phyloP scores from a whole-genome alignment of 2,329 filamentous ascomycete species.

The Beauveria bassiana region DNA sequence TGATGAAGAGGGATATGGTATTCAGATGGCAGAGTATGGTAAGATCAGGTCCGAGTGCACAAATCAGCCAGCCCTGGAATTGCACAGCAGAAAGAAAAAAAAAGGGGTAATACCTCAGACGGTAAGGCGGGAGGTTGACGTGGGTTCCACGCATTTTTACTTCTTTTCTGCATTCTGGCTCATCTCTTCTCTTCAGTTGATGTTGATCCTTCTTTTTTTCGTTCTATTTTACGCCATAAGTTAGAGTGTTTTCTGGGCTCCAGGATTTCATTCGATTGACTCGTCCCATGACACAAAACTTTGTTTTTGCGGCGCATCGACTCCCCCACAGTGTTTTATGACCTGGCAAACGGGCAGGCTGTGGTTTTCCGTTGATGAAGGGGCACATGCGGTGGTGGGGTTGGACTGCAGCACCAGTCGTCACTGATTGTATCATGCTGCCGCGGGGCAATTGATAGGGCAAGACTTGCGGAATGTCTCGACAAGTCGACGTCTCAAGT shows the following conservation, averaged over 20 bases:
- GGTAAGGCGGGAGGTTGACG: no score
- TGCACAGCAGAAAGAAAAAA: no score
- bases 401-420: background rate
- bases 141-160: background rate
- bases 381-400: conserved; percentile 1
- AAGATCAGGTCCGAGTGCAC: no score
- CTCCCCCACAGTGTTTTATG: conserved; percentile 7
- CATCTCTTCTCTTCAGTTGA: background rate
- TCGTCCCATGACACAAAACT: conserved; percentile 5
- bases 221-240: background rate
- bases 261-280: conserved; percentile 2
- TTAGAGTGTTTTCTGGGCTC: background rate
- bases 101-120: no score
- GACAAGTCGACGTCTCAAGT: background rate
- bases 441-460: background rate
- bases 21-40: no score
- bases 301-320: conserved; percentile 7
- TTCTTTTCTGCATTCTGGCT: background rate
- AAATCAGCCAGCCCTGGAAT: no score
- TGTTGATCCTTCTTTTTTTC: background rate
- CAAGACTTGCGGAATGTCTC: background rate
- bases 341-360: background rate
- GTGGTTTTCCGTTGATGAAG: background rate
- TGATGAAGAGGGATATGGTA: no score
- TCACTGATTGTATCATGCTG: background rate